These are phyloP conservation scores for Physcomitrium patens DNA, from an alignment of 225 moss, liverwort and hornwort species.

Conservation along the genomic window DNA sequence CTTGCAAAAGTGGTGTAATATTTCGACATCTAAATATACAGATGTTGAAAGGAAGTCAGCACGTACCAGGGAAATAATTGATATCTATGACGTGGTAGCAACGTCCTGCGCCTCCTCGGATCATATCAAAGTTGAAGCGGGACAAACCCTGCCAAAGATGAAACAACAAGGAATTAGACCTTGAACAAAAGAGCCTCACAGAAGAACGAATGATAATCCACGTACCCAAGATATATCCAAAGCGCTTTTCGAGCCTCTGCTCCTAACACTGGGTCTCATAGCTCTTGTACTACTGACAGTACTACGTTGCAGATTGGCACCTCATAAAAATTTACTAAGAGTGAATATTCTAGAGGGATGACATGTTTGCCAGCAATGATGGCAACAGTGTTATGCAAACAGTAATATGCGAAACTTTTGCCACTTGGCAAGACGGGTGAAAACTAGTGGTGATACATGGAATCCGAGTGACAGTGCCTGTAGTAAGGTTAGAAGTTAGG, in stretches of 20 bases:
- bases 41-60: background rate
- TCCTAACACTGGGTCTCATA: slow-evolving; percentile 9
- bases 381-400: too few relatives aligned
- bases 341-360: too few relatives aligned
- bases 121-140: slow-evolving; percentile 60
- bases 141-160: slow-evolving; percentile 46
- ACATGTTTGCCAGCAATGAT: too few relatives aligned
- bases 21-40: background rate
- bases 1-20: background rate
- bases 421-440: too few relatives aligned
- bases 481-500: too few relatives aligned
- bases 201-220: background rate
- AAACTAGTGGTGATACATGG: background rate
- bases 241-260: slow-evolving; percentile 6
- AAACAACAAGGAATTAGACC: slow-evolving; percentile 15
- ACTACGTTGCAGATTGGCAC: background rate
- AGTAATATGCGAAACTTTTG: too few relatives aligned
- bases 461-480: background rate
- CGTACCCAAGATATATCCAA: background rate
- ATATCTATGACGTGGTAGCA: slow-evolving; percentile 65
- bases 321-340: too few relatives aligned
- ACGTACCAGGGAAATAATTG: slow-evolving; percentile 67
- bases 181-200: slow-evolving; percentile 4
- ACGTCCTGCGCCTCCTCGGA: slow-evolving; percentile 51
- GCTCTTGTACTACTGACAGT: slow-evolving; percentile 3